A percentile compares a stretch with the other conserved stretches of the same genome.
Conservation (phyloP, 352 stramenopile genomes). For the Albugo candida region DNA sequence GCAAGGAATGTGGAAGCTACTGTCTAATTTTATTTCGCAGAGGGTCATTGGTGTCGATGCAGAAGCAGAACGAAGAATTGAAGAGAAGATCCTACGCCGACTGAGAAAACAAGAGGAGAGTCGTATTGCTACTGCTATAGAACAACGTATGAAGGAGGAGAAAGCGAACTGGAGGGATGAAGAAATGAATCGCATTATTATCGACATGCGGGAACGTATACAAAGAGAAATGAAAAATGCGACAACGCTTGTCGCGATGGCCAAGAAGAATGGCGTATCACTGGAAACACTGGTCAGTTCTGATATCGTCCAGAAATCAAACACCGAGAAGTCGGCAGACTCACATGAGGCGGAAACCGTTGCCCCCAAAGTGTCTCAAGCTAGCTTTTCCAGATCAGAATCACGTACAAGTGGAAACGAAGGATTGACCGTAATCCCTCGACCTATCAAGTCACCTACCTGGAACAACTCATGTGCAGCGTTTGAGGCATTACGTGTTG, state of each 20-base stretch:
- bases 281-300: constrained; percentile 6
- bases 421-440: neutral
- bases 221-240: constrained; percentile 61
- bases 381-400: no score
- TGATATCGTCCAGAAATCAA: no score
- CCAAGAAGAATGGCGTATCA: constrained; percentile 42
- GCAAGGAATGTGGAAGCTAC: no score
- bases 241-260: constrained; percentile 34
- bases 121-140: constrained; percentile 63
- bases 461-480: constrained; percentile 68
- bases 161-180: constrained; percentile 75
- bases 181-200: constrained; percentile 81
- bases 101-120: constrained; percentile 78
- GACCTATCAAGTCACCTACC: constrained; percentile 31
- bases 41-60: constrained; percentile 36
- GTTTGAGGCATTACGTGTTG: constrained; percentile 57
- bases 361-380: constrained; percentile 6
- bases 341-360: constrained; percentile 24
- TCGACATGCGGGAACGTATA: constrained; percentile 75
- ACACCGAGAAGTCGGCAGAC: constrained; percentile 10
- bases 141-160: constrained; percentile 58
- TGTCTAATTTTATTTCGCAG: no score
- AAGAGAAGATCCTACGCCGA: constrained; percentile 72
- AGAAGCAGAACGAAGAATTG: constrained; percentile 63
- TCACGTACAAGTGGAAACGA: neutral